These are phyloP conservation scores for Verruconis gallopava DNA, from an alignment of 2,329 filamentous ascomycete species.

Conservation along the genomic window DNA sequence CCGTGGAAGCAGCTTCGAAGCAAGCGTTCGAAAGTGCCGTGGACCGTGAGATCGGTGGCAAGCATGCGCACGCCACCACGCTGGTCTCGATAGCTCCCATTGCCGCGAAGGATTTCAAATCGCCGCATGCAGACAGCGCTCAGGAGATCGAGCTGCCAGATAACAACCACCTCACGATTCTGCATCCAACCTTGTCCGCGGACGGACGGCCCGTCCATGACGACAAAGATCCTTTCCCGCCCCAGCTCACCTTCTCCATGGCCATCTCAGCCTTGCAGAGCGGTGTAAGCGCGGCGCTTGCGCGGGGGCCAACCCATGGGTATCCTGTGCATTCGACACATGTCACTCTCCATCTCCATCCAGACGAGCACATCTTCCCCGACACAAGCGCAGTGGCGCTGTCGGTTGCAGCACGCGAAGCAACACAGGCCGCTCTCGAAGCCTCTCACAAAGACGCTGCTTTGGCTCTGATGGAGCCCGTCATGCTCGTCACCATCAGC, in stretches of 20 bases:
- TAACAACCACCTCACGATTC: slow-evolving; percentile 55
- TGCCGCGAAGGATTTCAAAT: slow-evolving; percentile 14
- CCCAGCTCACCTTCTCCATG: slow-evolving; percentile 37
- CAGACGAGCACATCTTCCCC: slow-evolving; percentile 48
- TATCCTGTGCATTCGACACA: slow-evolving; percentile 69
- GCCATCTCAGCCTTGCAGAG: slow-evolving; percentile 51
- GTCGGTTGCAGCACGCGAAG: slow-evolving; percentile 50
- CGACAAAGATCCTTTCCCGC: slow-evolving; percentile 27
- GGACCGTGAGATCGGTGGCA: slow-evolving; percentile 70
- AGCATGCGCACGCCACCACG: slow-evolving; percentile 64
- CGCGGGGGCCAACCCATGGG: slow-evolving; percentile 67
- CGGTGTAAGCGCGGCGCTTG: slow-evolving; percentile 70
- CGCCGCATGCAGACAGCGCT: slow-evolving; percentile 12
- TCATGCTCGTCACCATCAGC: slow-evolving; percentile 80
- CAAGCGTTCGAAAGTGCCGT: slow-evolving; percentile 48
- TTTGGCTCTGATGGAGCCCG: slow-evolving; percentile 72
- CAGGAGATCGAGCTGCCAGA: slow-evolving; percentile 37
- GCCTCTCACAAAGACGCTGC: slow-evolving; percentile 41
- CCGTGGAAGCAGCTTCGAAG: slow-evolving; percentile 30
- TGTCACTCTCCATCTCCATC: slow-evolving; percentile 58
- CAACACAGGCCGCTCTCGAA: slow-evolving; percentile 41
- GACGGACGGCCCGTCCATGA: slow-evolving; percentile 1
- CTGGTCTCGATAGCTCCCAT: slow-evolving; percentile 44
- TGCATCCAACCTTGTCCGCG: slow-evolving; percentile 33
- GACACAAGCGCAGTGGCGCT: slow-evolving; percentile 54